phyloP scores from a whole-genome alignment of 176 grass and related monocot genomes.

The sorghum (Sorghum bicolor) region Sorghum_bicolor_NCBIv3 NC_012872.2:59534501-59535000 shows the following conservation, averaged over 20 bases:
- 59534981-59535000: constrained; percentile 28
- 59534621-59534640: constrained; percentile 10
- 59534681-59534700: constrained; percentile 25
- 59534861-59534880: not conserved
- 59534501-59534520: constrained; percentile 25
- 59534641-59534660: constrained; percentile 16
- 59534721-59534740: constrained; percentile 6
- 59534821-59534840: constrained; percentile 1
- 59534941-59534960: constrained; percentile 6
- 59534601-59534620: not conserved
- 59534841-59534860: constrained; percentile 12
- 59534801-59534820: not conserved
- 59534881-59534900: not conserved
- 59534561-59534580: constrained; percentile 28
- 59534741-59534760: not conserved
- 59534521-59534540: constrained; percentile 43
- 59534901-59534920: constrained; percentile 61
- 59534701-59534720: constrained; percentile 2
- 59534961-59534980: not conserved
- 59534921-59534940: constrained; percentile 53
- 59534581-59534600: constrained; percentile 27
- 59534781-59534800: constrained; percentile 25
- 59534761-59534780: constrained; percentile 8
- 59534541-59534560: constrained; percentile 27
- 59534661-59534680: constrained; percentile 8